These are phyloP conservation scores for Aspergillus transmontanensis DNA, from an alignment of 2,329 filamentous ascomycete genomes.

Conservation along the genomic window DNA sequence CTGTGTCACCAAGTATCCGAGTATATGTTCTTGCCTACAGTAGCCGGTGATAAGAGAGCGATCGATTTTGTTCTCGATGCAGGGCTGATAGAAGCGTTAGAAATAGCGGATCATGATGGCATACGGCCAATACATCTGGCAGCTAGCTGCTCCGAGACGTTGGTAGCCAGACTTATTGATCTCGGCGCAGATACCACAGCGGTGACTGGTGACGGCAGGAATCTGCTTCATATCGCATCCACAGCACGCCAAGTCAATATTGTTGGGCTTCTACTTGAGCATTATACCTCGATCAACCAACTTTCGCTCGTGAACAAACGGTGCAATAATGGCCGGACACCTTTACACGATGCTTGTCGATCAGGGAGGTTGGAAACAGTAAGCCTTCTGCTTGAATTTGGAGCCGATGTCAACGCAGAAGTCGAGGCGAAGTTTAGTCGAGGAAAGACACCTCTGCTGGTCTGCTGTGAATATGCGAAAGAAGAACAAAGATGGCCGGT, in stretches of 20 bases:
- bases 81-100: conserved; percentile 10
- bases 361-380: conserved; percentile 25
- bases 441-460: conserved; percentile 4
- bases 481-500: conserved; percentile 17
- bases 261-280: conserved; percentile 21
- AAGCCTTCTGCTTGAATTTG: conserved; percentile 17
- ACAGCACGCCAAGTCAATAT: conserved; percentile 22
- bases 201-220: conserved; percentile 20
- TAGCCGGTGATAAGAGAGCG: conserved; percentile 6
- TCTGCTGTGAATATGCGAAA: conserved; percentile 10
- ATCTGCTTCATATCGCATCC: conserved; percentile 24
- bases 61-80: conserved; percentile 18
- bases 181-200: conserved; percentile 18
- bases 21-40: conserved; percentile 6
- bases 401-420: conserved; percentile 16
- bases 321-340: conserved; percentile 18
- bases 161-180: conserved; percentile 20
- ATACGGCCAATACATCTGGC: conserved; percentile 24
- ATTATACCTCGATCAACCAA: conserved; percentile 10
- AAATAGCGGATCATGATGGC: conserved; percentile 20
- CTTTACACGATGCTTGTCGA: conserved; percentile 24
- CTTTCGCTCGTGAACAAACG: conserved; percentile 13
- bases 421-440: not conserved
- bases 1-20: conserved; percentile 15
- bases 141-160: conserved; percentile 16